Conservation (phyloP, 257 asterid species). For the Ophiorrhiza pumila region DNA sequence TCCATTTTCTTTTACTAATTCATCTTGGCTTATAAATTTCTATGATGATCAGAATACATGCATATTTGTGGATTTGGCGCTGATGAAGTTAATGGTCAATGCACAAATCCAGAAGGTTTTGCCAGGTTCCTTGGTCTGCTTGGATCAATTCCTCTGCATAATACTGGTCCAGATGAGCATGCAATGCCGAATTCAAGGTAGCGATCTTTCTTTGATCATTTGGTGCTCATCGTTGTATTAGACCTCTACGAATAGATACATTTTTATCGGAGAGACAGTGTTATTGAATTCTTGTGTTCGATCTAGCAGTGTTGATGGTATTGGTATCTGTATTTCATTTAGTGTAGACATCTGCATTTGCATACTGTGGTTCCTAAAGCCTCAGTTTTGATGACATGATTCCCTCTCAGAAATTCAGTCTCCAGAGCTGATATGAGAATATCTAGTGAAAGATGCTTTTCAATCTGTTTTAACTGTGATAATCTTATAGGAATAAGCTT, state of each 20-base stretch:
- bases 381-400: not conserved
- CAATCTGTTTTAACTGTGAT: not conserved
- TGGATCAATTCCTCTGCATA: constrained; percentile 79
- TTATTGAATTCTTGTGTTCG: not conserved
- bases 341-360: not conserved
- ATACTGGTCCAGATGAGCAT: constrained; percentile 61
- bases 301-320: not conserved
- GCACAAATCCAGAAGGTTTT: constrained; percentile 79
- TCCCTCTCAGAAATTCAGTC: not conserved
- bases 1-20: constrained; percentile 20
- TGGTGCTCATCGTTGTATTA: not conserved
- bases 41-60: constrained; percentile 64
- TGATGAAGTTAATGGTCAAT: constrained; percentile 60
- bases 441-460: not conserved
- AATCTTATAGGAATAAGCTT: not conserved
- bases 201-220: not conserved
- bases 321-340: not conserved
- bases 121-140: constrained; percentile 86
- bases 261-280: not conserved
- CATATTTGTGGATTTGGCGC: constrained; percentile 53
- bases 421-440: not conserved
- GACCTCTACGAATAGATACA: not conserved
- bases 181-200: constrained; percentile 65
- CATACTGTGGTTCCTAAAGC: constrained; percentile 1
- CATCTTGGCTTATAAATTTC: constrained; percentile 63